These are phyloP conservation scores for Colletotrichum sp. DNA, from an alignment of 2,329 filamentous ascomycete genomes.

Conservation along the genomic window DNA sequence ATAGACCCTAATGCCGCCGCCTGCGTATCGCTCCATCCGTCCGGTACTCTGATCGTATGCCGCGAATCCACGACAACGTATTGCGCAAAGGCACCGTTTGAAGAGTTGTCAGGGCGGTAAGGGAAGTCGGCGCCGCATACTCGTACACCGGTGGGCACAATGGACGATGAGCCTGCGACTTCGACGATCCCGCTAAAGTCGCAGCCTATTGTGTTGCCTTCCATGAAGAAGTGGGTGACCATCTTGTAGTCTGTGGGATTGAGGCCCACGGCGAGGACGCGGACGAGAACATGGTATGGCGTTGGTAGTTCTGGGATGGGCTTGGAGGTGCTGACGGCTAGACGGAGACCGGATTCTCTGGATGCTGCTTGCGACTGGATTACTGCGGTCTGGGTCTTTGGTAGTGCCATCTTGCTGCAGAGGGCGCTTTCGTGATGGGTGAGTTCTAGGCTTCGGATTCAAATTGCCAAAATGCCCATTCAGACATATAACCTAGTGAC, in stretches of 20 bases:
- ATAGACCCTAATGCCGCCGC: slow-evolving; percentile 28
- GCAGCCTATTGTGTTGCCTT: slow-evolving; percentile 22
- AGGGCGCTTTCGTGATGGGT: accelerated
- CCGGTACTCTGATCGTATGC: slow-evolving; percentile 24
- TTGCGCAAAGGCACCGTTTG: not conserved
- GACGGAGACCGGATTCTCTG: not conserved
- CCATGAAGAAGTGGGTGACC: slow-evolving; percentile 18
- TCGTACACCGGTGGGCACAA: accelerated
- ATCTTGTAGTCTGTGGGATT: slow-evolving; percentile 35
- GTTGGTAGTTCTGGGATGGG: not conserved
- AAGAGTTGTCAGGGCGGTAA: not conserved
- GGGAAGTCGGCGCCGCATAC: not conserved
- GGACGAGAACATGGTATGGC: slow-evolving; percentile 18
- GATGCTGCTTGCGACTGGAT: not conserved
- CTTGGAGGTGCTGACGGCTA: not conserved
- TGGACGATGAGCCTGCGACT: not conserved
- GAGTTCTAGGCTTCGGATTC: not conserved
- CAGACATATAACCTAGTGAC: accelerated
- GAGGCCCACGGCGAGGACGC: slow-evolving; percentile 28
- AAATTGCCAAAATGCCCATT: accelerated
- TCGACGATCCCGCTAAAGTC: slow-evolving; percentile 30
- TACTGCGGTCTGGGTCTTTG: not conserved
- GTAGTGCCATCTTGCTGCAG: not conserved
- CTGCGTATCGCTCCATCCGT: slow-evolving; percentile 22
- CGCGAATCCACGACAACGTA: not conserved